Base-by-base conservation (phyloP, 164 flowering plant species). In the Liquidambar formosana region DNA sequence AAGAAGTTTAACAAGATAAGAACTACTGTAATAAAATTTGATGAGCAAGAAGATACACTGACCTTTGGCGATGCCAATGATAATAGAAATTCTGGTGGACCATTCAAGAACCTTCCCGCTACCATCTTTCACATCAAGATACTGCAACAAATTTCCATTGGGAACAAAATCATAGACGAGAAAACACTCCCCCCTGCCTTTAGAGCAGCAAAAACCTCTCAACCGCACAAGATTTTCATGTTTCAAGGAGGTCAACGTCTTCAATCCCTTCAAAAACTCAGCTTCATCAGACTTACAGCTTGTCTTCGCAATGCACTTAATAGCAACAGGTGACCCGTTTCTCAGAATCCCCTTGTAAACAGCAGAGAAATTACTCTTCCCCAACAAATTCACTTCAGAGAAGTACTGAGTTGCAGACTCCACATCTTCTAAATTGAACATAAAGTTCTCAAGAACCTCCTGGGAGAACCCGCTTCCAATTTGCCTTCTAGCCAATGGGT, bases 191-290 rank as follows among this genome's bases (percentile, higher is more conserved):
- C 99, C 98, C 43, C 99, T 69, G 25, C 92, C 97, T 48, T 77
- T 87, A 12, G 99, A 96, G 71, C 98, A 91, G 76, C 99, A 96
- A 68, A 96, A 88, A 0, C 99, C 99, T 78, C 95, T 85, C 65
- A 96, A 62, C 52, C 81, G 77, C 16, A 87, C 87, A 44, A 96
- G 79, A 74, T 89, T 91, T 52, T 90, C 97, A 69, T 96, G 98
- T 46, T 80, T 85, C 81, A 96, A 57, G 16, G 86, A 83, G 54
- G 92, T 83, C 76, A 93, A 43, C 9, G 84, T 65, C 75, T 84
- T 88, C 79, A 96, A 75, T 4, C 98, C 99, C 75, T 84, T 86
- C 81, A 91, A 67, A 72, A 96, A 91, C 71, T 93, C 97, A 22
- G 78, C 73, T 64, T 96, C 98, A 65, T 93, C 95, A 12, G 94